These are phyloP conservation scores for Phoma sp. DNA, from an alignment of 2,329 filamentous ascomycete genomes.

Conservation along the genomic window DNA sequence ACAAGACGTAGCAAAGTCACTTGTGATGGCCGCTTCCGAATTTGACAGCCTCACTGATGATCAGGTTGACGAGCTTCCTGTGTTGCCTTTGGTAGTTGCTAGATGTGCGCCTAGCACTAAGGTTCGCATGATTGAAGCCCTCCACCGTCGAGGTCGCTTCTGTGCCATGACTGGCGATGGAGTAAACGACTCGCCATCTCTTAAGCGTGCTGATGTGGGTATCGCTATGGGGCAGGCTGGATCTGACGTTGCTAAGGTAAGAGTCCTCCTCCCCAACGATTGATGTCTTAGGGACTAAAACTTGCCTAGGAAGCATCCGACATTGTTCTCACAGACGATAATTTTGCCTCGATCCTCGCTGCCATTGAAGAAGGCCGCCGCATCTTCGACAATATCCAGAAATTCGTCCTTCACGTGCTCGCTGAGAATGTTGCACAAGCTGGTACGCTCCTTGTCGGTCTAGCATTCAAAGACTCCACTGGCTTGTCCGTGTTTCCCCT, in stretches of 20 bases:
- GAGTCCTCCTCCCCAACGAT: neutral
- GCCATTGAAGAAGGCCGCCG: constrained; percentile 83
- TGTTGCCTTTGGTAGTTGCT: constrained; percentile 81
- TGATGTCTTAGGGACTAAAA: neutral
- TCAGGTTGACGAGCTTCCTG: constrained; percentile 75
- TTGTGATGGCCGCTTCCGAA: constrained; percentile 58
- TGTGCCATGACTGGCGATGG: constrained; percentile 90
- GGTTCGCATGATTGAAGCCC: constrained; percentile 87
- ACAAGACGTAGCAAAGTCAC: constrained; percentile 37
- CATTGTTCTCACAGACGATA: constrained; percentile 87
- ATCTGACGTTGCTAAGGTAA: constrained; percentile 77
- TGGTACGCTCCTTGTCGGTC: constrained; percentile 78
- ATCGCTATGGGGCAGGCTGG: constrained; percentile 84
- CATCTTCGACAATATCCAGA: constrained; percentile 90
- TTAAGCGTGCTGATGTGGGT: constrained; percentile 81
- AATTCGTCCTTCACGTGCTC: constrained; percentile 78
- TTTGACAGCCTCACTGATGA: constrained; percentile 79
- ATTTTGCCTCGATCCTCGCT: constrained; percentile 84
- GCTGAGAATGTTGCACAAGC: constrained; percentile 86
- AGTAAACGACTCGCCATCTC: constrained; percentile 83
- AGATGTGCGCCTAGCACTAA: constrained; percentile 87
- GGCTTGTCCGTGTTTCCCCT: constrained; percentile 84
- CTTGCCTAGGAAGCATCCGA: constrained; percentile 47
- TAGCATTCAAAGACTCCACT: constrained; percentile 76
- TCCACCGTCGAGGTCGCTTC: constrained; percentile 76